Base-by-base conservation (phyloP, 345 rosid genomes). In the Eucalyptus rudis region DNA sequence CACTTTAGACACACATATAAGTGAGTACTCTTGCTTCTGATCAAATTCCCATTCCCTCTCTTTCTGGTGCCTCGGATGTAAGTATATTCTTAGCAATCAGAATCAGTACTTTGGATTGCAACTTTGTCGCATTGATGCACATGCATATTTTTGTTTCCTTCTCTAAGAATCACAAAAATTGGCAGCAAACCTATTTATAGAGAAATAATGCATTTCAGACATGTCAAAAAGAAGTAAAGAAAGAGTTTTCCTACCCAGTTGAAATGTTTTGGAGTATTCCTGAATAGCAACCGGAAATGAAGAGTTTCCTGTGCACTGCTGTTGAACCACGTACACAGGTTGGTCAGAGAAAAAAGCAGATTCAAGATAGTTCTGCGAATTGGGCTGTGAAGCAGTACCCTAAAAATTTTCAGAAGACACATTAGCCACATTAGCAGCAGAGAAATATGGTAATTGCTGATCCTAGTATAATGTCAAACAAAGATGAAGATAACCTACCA, bases 301-400 rank as follows among this genome's bases (percentile, higher is more conserved):
- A 45, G 96, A 91, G 89, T 93, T 92, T 47, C 91, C 4, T 56
- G 90, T 5, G 92, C 99, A 98, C 86, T 89, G 96, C 43, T 89
- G 80, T 91, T 93, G 98, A 91, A 97, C 84, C 59, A 49, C 90
- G 92, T 96, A 97, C 59, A 98, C 85, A 54, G 97, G 92, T 90
- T 89, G 92, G 86, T 20, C 29, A 16, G 94, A 91, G 87, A 51
- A 51, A 86, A 97, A 92, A 87, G 95, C 97, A 64, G 98, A 92
- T 64, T 98, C 99, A 87, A 96, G 89, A 91, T 87, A 94, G 87
- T 94, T 92, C 90, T 87, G 59, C 56, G 7, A 17, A 50, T 54
- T 27, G 43, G 95, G 89, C 89, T 50, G 27, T 40, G 91, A 68
- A 66, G 92, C 62, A 92, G 99, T 90, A 64, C 99, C 99, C 99